Evolutionary conservation across 2,329 filamentous ascomycete genomes (phyloP).

Genomic region (Colletotrichum acutatum): DNA sequence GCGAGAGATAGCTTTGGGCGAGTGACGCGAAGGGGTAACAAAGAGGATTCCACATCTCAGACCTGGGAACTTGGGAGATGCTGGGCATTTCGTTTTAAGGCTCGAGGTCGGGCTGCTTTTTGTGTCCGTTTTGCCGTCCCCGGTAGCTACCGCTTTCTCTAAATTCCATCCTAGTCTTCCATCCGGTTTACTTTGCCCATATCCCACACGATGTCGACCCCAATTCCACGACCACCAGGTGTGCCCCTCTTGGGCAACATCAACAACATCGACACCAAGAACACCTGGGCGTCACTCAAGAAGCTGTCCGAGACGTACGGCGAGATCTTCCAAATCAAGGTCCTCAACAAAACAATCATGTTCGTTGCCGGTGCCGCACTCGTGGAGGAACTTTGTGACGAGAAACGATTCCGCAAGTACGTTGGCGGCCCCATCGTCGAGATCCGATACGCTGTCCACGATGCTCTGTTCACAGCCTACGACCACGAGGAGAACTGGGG

Average conservation of each 20-base stretch:
- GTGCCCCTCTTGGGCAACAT: conserved; percentile 51
- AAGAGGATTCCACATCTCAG: neutral
- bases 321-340: conserved; percentile 52
- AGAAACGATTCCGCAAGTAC: conserved; percentile 64
- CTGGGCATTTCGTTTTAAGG: neutral
- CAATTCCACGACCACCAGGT: conserved; percentile 49
- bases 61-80: neutral
- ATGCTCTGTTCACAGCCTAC: conserved; percentile 63
- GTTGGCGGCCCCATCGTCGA: conserved; percentile 64
- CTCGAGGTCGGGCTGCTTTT: neutral
- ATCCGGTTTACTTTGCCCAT: neutral
- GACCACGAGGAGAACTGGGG: conserved; percentile 61
- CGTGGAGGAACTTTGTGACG: conserved; percentile 59
- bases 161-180: neutral
- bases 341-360: conserved; percentile 48
- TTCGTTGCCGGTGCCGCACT: conserved; percentile 54
- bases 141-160: neutral
- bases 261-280: conserved; percentile 47
- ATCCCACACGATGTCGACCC: conserved; percentile 42
- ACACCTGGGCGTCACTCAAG: conserved; percentile 51
- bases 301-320: conserved; percentile 48
- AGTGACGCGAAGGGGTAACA: conserved; percentile 12
- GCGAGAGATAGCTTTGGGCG: neutral
- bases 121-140: neutral
- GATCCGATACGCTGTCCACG: conserved; percentile 61